These are phyloP conservation scores for Boletus fagicola DNA, from an alignment of 768 basidiomycete genomes.

Conservation along the genomic window DNA sequence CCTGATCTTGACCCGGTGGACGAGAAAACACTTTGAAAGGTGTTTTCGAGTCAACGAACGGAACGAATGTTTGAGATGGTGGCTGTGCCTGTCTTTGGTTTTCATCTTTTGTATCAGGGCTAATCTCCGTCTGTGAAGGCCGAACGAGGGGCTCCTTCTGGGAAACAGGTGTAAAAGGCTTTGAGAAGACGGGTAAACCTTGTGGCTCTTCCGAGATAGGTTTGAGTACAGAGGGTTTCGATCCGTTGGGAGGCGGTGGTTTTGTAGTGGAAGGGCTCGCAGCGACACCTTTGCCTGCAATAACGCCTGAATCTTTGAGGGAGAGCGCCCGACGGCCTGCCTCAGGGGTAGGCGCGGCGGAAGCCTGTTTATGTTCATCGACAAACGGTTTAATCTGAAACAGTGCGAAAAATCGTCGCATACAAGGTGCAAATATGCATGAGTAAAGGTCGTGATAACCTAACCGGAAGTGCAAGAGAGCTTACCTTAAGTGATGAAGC, in stretches of 20 bases:
- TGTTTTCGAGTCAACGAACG: constrained; percentile 39
- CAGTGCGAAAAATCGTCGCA: neutral
- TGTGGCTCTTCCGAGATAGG: constrained; percentile 37
- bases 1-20: constrained; percentile 45
- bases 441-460: constrained; percentile 5
- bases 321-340: constrained; percentile 44
- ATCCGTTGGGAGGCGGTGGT: constrained; percentile 23
- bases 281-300: constrained; percentile 19
- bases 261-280: constrained; percentile 22
- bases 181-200: constrained; percentile 49
- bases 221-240: constrained; percentile 31
- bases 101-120: constrained; percentile 20
- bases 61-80: constrained; percentile 39
- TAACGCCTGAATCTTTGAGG: constrained; percentile 43
- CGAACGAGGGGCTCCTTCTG: constrained; percentile 36
- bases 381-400: constrained; percentile 65
- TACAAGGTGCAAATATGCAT: constrained; percentile 2
- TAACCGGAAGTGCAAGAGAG: neutral
- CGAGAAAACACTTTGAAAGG: constrained; percentile 69
- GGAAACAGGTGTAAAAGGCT: constrained; percentile 62
- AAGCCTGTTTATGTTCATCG: constrained; percentile 49
- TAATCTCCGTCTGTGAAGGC: constrained; percentile 21
- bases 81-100: constrained; percentile 16
- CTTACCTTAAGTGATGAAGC: constrained; percentile 24
- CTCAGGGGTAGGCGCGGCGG: constrained; percentile 33